Evolutionary conservation across 345 rosid species (phyloP).

Genomic region (Heritiera littoralis): DNA sequence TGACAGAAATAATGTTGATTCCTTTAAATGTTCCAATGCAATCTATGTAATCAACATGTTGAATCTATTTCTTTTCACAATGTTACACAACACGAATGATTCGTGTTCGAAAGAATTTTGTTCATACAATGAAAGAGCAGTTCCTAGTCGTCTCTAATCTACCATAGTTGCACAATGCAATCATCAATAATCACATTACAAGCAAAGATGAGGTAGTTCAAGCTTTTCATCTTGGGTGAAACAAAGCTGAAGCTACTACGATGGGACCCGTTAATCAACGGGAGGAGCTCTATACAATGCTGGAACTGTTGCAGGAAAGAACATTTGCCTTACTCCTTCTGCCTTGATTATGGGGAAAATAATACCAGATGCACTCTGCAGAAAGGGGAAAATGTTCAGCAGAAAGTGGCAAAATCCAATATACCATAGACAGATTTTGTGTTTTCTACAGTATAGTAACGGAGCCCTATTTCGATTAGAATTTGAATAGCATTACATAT

Average conservation of each 20-base stretch:
- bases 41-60: not conserved
- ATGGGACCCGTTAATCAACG: not conserved
- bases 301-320: conserved; percentile 44
- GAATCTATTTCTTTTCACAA: not conserved
- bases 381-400: not conserved
- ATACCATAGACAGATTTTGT: not conserved
- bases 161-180: not conserved
- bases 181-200: not conserved
- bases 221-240: not conserved
- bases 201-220: not conserved
- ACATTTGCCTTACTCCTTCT: conserved; percentile 51
- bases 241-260: not conserved
- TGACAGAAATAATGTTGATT: not conserved
- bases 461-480: not conserved
- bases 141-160: not conserved
- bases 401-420: not conserved
- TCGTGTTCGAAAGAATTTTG: not conserved
- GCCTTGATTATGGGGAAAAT: conserved; percentile 48
- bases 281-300: conserved; percentile 37
- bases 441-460: not conserved
- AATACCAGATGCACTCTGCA: conserved; percentile 47
- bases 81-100: not conserved
- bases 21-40: not conserved
- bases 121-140: not conserved
- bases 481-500: not conserved